Base-by-base conservation (phyloP, 805 yeast genomes). In the Candida loeiensis region DNA sequence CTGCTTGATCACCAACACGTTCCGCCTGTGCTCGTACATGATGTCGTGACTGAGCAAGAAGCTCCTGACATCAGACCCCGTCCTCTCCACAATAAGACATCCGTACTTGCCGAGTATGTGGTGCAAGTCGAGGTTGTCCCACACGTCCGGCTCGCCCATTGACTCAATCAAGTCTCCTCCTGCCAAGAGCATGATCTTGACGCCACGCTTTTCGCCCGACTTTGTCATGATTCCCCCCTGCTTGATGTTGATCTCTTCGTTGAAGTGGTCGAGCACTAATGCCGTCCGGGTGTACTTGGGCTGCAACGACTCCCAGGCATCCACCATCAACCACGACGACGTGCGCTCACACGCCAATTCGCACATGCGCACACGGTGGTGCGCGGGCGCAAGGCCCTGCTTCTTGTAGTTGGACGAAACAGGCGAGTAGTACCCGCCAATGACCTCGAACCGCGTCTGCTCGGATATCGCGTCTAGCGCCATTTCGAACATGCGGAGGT, bases 91-190 rank as follows among this genome's bases (percentile, higher is more conserved):
- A 36, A 93, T 93, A 46, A 93, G 69, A 66, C 99, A 93, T 2
- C 99, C 99, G 62, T 93, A 93, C 46, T 85, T 82, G 19, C 99
- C 99, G 50, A 93, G 72, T 34, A 93, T 93, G 59, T 93, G 99
- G 54, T 89, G 95, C 53, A 93, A 71, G 63, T 93, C 99, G 43
- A 76, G 83, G 59, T 91, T 98, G 1, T 95, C 95, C 99, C 99
- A 93, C 27, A 93, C 99, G 54, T 91, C 93, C 16, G 99, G 98
- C 63, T 93, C 99, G n/a, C 99, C 99, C 98, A 93, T 93, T 32
- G 95, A 82, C 61, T 93, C 99, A 39, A 93, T 93, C 51, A 93
- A 74, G 63, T 93, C 99, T 31, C 99, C 99, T 37, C 99, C 99
- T 0, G 99, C 99, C 29, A 93, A 69, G 40, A 93, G 73, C 98